Conservation (phyloP, 352 stramenopile genomes). For the Pythium phragmitis region DNA sequence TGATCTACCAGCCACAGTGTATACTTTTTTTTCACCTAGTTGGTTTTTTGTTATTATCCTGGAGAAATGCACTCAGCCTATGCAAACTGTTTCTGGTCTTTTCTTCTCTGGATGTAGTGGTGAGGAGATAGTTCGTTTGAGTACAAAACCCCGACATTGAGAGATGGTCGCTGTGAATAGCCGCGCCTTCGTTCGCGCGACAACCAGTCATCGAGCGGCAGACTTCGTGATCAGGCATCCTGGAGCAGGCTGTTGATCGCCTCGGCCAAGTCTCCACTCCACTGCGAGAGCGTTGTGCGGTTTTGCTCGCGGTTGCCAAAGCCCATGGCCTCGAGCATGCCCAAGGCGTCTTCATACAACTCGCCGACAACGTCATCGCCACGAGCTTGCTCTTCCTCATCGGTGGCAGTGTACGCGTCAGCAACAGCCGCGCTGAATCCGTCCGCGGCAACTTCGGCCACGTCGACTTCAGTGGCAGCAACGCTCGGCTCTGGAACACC, state of each 20-base stretch:
- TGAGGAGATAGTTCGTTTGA: neutral
- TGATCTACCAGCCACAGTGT: neutral
- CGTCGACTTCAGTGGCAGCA: neutral
- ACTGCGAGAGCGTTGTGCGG: conserved; percentile 38
- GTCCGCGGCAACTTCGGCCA: neutral
- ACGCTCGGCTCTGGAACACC: neutral
- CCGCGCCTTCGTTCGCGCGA: neutral
- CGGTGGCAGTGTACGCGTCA: neutral
- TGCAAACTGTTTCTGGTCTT: neutral
- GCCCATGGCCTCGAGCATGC: conserved; percentile 56
- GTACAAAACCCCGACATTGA: neutral
- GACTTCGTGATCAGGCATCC: conserved; percentile 26
- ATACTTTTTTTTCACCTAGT: conserved; percentile 10
- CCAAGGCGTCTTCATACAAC: conserved; percentile 42
- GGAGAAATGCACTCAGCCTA: conserved; percentile 1
- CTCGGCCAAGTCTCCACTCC: conserved; percentile 45
- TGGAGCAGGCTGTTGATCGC: conserved; percentile 50
- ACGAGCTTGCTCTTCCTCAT: neutral
- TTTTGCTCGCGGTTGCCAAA: conserved; percentile 55
- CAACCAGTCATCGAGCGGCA: conserved; percentile 35
- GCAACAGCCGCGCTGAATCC: neutral
- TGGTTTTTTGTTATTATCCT: neutral
- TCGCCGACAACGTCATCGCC: conserved; percentile 23
- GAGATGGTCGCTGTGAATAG: neutral
- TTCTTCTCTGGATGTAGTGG: neutral